Evolutionary conservation across 2,329 filamentous ascomycete genomes (phyloP), one percentile per base, ranked within the genome.

Genomic region (Gnomoniopsis smithogilvyi): DNA sequence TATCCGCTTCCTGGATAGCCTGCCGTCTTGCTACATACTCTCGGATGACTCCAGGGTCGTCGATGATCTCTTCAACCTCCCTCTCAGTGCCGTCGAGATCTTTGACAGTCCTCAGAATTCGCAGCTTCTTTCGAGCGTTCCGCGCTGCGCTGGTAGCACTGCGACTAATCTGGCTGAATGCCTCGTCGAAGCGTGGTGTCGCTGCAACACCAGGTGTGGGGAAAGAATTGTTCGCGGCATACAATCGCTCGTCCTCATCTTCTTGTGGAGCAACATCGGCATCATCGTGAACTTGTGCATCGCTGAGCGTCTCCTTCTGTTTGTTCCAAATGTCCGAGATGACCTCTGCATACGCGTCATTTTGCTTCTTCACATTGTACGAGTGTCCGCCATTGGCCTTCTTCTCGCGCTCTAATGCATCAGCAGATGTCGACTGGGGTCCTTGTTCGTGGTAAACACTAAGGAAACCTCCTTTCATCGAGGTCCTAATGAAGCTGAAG

Each of bases 401-500:
- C 64, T 95, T 86, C 71, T 93, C 91, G 62, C 93, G 90, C 68
- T 92, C 90, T 62, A 93, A 91, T 68, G 91, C 93, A 72, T 96
- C 92, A 21, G 92, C 92, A 11, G 85, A 86, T 2, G 85, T 87
- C 8, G 85, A 83, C 43, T 84, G 74, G 2, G 85, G 84, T 2
- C 85, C 85, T 60, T 74, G 65, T 56, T 67, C 66, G 58, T 85
- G 84, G 26, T 96, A 84, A 21, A 92, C 89, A 69, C 93, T 91
- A 73, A 97, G 83, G 62, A 86, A 99, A 0, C 95, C 95, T 62
- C 95, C 95, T 74, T 99, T 99, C 95, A 99, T 99, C 1, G 92
- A 96, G 0, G 93, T 97, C 69, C 95, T 92, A 72, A 99, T 93
- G 73, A 99, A 97, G 71, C 91, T 97, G 78, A 98, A 96, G 2